Percentiles rank a stretch among this genome's conserved stretches.
phyloP scores from a whole-genome alignment of 2,329 filamentous ascomycete genomes.

The Fusarium avenaceum region DNA sequence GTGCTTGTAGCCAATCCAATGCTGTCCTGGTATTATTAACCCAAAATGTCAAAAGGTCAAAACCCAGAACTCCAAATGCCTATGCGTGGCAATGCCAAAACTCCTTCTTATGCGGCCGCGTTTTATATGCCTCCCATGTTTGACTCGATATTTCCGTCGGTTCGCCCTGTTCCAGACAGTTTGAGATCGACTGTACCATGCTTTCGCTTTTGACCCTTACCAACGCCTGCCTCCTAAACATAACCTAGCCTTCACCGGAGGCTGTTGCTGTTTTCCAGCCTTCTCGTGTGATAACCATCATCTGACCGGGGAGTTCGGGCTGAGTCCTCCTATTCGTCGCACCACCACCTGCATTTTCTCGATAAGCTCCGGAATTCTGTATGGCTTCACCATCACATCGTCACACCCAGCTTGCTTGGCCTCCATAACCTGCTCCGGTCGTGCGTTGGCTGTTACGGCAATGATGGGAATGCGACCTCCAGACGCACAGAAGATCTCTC shows the following conservation, averaged over 20 bases:
- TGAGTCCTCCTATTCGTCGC: constrained; percentile 50
- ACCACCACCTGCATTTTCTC: constrained; percentile 70
- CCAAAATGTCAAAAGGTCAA: constrained; percentile 2
- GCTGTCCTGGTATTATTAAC: constrained; percentile 23
- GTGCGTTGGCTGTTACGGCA: constrained; percentile 76
- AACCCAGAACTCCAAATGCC: constrained; percentile 13
- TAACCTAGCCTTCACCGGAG: constrained; percentile 4
- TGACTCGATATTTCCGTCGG: not conserved
- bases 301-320: constrained; percentile 48
- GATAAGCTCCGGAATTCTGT: constrained; percentile 72
- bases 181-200: constrained; percentile 1
- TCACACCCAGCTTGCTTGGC: constrained; percentile 68
- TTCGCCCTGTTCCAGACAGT: constrained; percentile 5
- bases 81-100: constrained; percentile 26
- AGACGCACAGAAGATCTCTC: constrained; percentile 60
- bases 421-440: constrained; percentile 70
- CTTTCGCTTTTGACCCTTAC: not conserved
- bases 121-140: constrained; percentile 1
- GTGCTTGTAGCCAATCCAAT: constrained; percentile 5
- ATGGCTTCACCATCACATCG: constrained; percentile 80
- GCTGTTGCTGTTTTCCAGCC: constrained; percentile 40
- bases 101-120: constrained; percentile 33
- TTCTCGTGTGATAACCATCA: constrained; percentile 26
- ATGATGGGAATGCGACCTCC: constrained; percentile 72
- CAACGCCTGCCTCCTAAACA: not conserved